Evolutionary conservation across 1,284 basidiomycete genomes (phyloP).

Genomic region (Termitomyces sp.): DNA sequence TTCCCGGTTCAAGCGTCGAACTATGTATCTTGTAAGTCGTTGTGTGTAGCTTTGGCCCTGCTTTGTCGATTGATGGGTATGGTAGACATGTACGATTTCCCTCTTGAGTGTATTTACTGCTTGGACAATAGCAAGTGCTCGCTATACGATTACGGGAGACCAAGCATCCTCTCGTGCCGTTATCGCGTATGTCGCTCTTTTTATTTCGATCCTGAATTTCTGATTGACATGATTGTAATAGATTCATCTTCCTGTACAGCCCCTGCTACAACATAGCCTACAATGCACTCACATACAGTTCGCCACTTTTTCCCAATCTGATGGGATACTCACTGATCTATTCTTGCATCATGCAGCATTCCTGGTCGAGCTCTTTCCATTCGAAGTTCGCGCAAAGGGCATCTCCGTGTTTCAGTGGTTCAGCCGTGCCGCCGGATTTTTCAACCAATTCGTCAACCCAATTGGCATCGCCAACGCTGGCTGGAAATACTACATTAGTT

Average conservation of each 20-base stretch:
- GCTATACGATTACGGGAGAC: conserved; percentile 37
- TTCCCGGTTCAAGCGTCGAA: conserved; percentile 44
- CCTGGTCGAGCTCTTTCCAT: conserved; percentile 50
- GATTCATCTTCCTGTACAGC: conserved; percentile 52
- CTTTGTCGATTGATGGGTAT: background rate
- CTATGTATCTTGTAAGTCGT: conserved; percentile 41
- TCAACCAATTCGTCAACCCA: conserved; percentile 58
- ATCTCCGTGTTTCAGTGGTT: conserved; percentile 47
- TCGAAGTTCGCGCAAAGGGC: conserved; percentile 45
- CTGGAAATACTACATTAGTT: conserved; percentile 41
- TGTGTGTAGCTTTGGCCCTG: background rate
- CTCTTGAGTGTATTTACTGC: conserved; percentile 45
- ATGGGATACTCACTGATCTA: background rate
- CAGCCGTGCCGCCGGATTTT: conserved; percentile 47
- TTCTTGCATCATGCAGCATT: conserved; percentile 30
- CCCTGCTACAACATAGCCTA: conserved; percentile 46
- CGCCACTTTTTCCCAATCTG: conserved; percentile 16
- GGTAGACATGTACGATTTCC: conserved; percentile 42
- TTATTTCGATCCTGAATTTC: conserved; percentile 4
- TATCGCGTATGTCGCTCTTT: background rate
- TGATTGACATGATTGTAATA: conserved; percentile 21
- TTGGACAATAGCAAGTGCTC: conserved; percentile 50
- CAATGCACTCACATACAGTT: conserved; percentile 46
- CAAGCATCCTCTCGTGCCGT: conserved; percentile 34
- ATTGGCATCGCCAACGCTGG: conserved; percentile 51